Base-by-base conservation (phyloP, 192 early-diverging fungal species). In the Paraglomus brasilianum region DNA sequence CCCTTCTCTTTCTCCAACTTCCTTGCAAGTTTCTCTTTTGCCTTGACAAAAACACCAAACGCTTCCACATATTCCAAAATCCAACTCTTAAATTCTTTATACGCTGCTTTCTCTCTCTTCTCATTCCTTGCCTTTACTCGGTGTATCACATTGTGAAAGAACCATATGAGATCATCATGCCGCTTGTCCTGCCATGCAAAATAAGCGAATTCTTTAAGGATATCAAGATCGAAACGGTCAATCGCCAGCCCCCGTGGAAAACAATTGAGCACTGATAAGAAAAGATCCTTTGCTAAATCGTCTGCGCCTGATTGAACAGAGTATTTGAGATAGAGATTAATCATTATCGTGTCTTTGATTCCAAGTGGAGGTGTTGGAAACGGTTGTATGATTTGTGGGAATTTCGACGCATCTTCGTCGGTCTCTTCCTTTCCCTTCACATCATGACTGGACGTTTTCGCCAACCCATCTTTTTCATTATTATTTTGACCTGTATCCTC, bases 201-300 rank as follows among this genome's bases (percentile, higher is more conserved):
- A 58, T 38, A 58, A 38, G 30, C 56, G 10, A 58, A 58, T 58
- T 58, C 56, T 58, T 58, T 38, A 40, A 58, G 41, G 13, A 58
- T 14, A 58, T 58, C 21, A 7, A 58, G 9, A 58, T 58, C 36
- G 17, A 38, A 10, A 17, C 19, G 36, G 36, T 17, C 36, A 17
- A 55, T 17, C 19, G 11, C 2, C 9, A 55, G 47, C 11, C 11
- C 11, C 11, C 13, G 51, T 15, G n/a, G 30, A 53, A 9, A 8
- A n/a, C 17, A 53, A 53, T 53, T 9, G 17, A 53, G 30, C 17
- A 53, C n/a, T 9, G 30, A 15, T 4, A 22, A 22, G 5, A 53
- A 53, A 53, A 53, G 8, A 22, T 53, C 51, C 30, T 8, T 53
- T 22, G n/a, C 9, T 53, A 53, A 53, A 9, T 1, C 30, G 30